Percentiles rank a stretch among this genome's conserved stretches.
Conservation (phyloP, 345 rosid species). For the Sisymbrium irio region DNA sequence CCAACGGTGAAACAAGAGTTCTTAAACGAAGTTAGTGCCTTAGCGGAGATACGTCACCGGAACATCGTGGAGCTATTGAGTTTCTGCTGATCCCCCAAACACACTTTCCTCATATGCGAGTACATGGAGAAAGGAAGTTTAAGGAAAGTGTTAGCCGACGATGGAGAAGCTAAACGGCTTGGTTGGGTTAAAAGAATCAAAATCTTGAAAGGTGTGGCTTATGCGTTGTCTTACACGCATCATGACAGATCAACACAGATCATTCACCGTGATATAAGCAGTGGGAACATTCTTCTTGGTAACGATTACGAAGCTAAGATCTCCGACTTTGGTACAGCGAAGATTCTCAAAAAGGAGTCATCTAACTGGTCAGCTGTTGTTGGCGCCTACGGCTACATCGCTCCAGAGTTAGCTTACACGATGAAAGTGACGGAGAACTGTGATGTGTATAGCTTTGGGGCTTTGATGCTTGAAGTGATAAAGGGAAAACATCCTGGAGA, state of each 20-base stretch:
- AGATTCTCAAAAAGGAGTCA: conserved; percentile 21
- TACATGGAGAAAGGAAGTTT: conserved; percentile 36
- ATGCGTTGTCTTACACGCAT: conserved; percentile 41
- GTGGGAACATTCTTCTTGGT: conserved; percentile 33
- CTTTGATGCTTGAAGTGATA: too few species aligned
- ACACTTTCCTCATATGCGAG: conserved; percentile 28
- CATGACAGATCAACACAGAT: conserved; percentile 31
- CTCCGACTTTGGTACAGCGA: conserved; percentile 40
- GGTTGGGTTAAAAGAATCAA: too few species aligned
- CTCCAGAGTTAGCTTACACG: conserved; percentile 33
- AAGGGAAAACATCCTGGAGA: conserved; percentile 34
- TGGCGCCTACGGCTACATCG: too few species aligned
- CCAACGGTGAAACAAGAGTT: conserved; percentile 19
- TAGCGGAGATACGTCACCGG: conserved; percentile 35
- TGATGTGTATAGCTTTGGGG: conserved; percentile 37
- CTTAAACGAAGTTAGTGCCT: conserved; percentile 28
- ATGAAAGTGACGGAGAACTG: conserved; percentile 20
- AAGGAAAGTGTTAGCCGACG: not conserved
- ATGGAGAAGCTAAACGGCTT: conserved; percentile 9
- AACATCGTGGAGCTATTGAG: conserved; percentile 42
- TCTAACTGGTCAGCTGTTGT: conserved; percentile 25
- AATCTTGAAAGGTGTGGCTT: conserved; percentile 37
- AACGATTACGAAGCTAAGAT: conserved; percentile 34
- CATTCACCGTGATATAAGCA: conserved; percentile 39
- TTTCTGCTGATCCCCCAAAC: conserved; percentile 18